Base-by-base conservation (phyloP, 1,284 basidiomycete species). In the Ceratobasidium sp. region DNA sequence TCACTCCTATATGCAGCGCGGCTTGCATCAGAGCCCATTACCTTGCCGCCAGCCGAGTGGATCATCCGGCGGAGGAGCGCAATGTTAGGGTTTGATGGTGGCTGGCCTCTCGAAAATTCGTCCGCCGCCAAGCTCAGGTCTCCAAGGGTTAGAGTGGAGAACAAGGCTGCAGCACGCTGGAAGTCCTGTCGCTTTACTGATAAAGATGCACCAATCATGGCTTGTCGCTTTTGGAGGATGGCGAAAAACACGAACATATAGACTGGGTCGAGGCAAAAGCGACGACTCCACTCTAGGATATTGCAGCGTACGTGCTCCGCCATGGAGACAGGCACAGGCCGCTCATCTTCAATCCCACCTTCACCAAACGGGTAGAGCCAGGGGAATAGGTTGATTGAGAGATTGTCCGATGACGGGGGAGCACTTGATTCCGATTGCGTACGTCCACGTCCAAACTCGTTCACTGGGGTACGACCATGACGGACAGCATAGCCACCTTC, bases 281-380 rank as follows among this genome's bases (percentile, higher is more conserved):
- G 6, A 7, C 77, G 22, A 68, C 86, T 84, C 6, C 76, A 43
- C 68, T 87, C 85, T 32, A 80, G 79, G 13, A 88, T 76, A 0
- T 82, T 78, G 85, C 85, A 87, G 37, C 79, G 67, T 0, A 81
- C 78, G 65, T 88, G 86, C 0, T 79, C 77, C 3, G 78, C 73
- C 34, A 85, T 86, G 0, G 79, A 29, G 0, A 88, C 79, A 2
- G 0, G 70, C 0, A 77, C 75, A 0, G 13, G 17, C 1, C 81
- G 68, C 1, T 76, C 51, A 0, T 77, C 79, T 70, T 87, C 85
- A 25, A 86, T 78, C 0, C 85, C 84, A 0, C 86, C 86, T 0
- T 37, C 8, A 0, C 84, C 86, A 80, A 85, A 87, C 1, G 86
- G 86, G 76, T 85, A 87, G 0, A 87, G 79, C 0, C 66, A 49